Base-by-base conservation (phyloP, 495 filamentous ascomycete genomes). In the Sordaria brevicollis region DNA sequence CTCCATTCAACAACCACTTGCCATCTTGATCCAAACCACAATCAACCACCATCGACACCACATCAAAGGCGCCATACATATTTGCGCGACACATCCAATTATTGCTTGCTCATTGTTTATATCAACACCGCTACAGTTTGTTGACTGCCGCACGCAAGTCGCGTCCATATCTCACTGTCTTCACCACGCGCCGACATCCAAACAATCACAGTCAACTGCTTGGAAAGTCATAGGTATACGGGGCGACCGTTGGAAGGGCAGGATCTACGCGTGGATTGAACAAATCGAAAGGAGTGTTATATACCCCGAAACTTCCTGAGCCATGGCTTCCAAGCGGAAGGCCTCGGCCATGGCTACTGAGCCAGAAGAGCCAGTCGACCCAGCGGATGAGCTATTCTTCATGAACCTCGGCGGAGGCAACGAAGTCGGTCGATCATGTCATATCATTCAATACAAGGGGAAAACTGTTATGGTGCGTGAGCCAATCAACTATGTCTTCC, bases 361-460 rank as follows among this genome's bases (percentile, higher is more conserved):
- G 21, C 84, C 88, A 31, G 89, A 92, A 69, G 90, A 92, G 74
- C 88, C 90, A 3, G 89, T 90, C 10, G 90, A 93, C 68, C 89
- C 91, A 3, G 76, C 91, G 0, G 95, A 99, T 76, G 92, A 97
- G 81, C 86, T 99, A 67, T 91, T 90, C 80, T 99, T 99, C 76
- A 87, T 97, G 66, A 94, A 92, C 72, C 83, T 99, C 38, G 95
- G 95, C 67, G 95, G 95, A 70, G 94, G 95, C 39, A 98, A 97
- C 78, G 95, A 99, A 80, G 95, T 99, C 68, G 95, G 95, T 67
- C 87, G 95, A 69, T 97, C 95, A 70, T 98, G 95, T 81, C 95
- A 99, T 78, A 97, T 99, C 70, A 88, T 99, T 34, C 92, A 97
- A 76, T 99, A 99, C 86, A 99, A 98, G 77, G 95, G 95, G 21